These are phyloP conservation scores for Penicillium mononematosum DNA, from an alignment of 495 filamentous ascomycete species.

Conservation along the genomic window DNA sequence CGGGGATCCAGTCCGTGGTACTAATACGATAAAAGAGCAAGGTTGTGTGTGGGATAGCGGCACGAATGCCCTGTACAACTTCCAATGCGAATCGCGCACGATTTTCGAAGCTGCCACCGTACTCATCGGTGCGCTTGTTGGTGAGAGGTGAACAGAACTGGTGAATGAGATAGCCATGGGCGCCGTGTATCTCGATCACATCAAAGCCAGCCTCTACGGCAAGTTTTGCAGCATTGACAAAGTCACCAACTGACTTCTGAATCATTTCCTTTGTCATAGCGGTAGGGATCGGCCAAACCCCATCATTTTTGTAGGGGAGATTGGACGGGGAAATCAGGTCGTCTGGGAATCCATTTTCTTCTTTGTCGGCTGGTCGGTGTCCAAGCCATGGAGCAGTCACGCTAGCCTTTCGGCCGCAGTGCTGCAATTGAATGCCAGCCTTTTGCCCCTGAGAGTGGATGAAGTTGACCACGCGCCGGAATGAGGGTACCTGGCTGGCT, in stretches of 20 bases:
- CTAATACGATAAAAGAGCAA: not conserved
- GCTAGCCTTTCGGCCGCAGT: slow-evolving; percentile 61
- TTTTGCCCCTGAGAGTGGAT: slow-evolving; percentile 57
- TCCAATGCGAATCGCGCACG: slow-evolving; percentile 53
- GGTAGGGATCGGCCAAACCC: slow-evolving; percentile 10
- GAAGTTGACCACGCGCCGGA: slow-evolving; percentile 47
- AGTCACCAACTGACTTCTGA: slow-evolving; percentile 45
- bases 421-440: slow-evolving; percentile 60
- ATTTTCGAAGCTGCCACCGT: slow-evolving; percentile 63
- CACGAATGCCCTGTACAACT: slow-evolving; percentile 51
- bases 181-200: slow-evolving; percentile 50
- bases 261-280: slow-evolving; percentile 52
- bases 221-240: slow-evolving; percentile 49
- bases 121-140: slow-evolving; percentile 58
- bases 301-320: slow-evolving; percentile 30
- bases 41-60: slow-evolving; percentile 12
- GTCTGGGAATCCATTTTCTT: slow-evolving; percentile 26
- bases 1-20: not conserved
- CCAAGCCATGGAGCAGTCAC: slow-evolving; percentile 54
- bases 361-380: not conserved
- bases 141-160: slow-evolving; percentile 59
- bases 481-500: slow-evolving; percentile 1
- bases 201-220: slow-evolving; percentile 55
- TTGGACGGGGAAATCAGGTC: slow-evolving; percentile 21
- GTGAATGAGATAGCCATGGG: slow-evolving; percentile 61